Percentiles rank a stretch among this genome's conserved stretches.
These are phyloP conservation scores for Omphalotus guepiniiformis DNA, from an alignment of 768 basidiomycete genomes.

Conservation along the genomic window DNA sequence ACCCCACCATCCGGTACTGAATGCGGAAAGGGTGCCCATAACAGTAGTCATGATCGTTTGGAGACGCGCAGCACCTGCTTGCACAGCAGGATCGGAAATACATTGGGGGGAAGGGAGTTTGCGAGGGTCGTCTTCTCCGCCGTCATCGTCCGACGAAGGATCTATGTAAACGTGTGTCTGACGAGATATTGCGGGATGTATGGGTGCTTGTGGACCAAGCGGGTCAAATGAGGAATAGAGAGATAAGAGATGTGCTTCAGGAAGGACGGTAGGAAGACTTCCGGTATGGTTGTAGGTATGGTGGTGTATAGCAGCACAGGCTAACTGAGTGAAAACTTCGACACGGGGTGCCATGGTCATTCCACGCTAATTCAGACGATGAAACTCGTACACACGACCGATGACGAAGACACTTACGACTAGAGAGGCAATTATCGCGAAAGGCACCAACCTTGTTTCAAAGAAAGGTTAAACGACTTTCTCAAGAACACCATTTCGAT, in stretches of 20 bases:
- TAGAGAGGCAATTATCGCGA: constrained; percentile 61
- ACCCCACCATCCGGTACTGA: constrained; percentile 92
- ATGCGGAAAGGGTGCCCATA: constrained; percentile 75
- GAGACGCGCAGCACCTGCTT: constrained; percentile 64
- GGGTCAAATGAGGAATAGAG: constrained; percentile 29
- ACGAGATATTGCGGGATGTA: constrained; percentile 4
- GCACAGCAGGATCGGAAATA: constrained; percentile 51
- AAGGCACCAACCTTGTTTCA: constrained; percentile 66
- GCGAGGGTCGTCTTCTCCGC: constrained; percentile 27
- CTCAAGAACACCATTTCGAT: neutral
- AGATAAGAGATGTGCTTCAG: constrained; percentile 6
- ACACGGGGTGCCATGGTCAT: constrained; percentile 82
- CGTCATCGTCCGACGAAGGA: constrained; percentile 16
- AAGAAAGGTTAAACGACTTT: constrained; percentile 6
- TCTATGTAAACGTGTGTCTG: constrained; percentile 7
- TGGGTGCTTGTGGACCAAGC: constrained; percentile 25
- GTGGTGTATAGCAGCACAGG: constrained; percentile 56
- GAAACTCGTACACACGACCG: neutral
- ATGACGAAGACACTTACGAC: constrained; percentile 44
- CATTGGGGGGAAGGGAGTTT: constrained; percentile 36
- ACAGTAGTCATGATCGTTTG: constrained; percentile 75
- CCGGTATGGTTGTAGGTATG: constrained; percentile 15
- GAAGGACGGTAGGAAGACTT: neutral
- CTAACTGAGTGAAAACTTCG: constrained; percentile 74
- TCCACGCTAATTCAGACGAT: constrained; percentile 51